phyloP scores from a whole-genome alignment of 2,329 filamentous ascomycete species.

The Nemania sp. region DNA sequence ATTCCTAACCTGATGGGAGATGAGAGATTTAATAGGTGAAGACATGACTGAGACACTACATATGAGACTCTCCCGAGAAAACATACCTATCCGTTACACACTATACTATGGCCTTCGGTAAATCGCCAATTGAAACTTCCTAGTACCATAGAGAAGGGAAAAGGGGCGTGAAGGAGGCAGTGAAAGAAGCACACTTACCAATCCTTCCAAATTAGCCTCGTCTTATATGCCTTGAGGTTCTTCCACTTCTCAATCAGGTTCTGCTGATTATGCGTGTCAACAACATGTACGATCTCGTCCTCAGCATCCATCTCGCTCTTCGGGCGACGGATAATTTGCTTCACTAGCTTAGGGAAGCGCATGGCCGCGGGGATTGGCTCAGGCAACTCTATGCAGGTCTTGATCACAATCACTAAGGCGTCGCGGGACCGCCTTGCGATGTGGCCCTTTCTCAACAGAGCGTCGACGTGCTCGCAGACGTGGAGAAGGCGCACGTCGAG shows the following conservation, averaged over 20 bases:
- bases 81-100: not conserved
- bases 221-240: conserved; percentile 36
- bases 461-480: conserved; percentile 35
- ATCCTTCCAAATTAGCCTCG: conserved; percentile 42
- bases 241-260: conserved; percentile 42
- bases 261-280: conserved; percentile 35
- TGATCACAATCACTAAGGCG: conserved; percentile 40
- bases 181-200: conserved; percentile 34
- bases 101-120: not conserved
- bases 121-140: not conserved
- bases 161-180: not conserved
- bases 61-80: too few relatives aligned
- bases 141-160: not conserved
- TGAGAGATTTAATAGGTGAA: too few relatives aligned
- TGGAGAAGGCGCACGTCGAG: conserved; percentile 37
- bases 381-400: conserved; percentile 30
- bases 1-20: too few relatives aligned
- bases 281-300: conserved; percentile 13
- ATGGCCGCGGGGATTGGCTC: conserved; percentile 26
- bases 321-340: conserved; percentile 9
- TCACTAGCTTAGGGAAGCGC: conserved; percentile 16
- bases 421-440: conserved; percentile 35
- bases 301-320: conserved; percentile 21
- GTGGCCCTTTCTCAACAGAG: not conserved
- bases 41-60: too few relatives aligned